Evolutionary conservation across 2,329 filamentous ascomycete species (phyloP).

Genomic region (Botryosphaeria agaves): DNA sequence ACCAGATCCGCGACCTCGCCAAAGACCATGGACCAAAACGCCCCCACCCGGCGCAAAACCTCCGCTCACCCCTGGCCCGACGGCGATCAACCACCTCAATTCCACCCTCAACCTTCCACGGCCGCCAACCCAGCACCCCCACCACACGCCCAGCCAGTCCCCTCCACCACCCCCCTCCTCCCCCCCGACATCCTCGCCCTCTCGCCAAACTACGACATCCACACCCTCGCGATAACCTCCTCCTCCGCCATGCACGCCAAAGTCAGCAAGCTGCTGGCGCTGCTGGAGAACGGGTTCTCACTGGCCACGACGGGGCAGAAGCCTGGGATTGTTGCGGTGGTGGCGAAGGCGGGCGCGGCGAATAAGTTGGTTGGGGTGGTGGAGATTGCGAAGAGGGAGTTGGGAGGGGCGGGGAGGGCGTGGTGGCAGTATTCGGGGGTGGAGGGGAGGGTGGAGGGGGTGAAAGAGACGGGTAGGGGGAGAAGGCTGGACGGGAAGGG

Average conservation of each 20-base stretch:
- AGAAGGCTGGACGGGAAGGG: background rate
- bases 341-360: constrained; percentile 22
- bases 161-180: constrained; percentile 1
- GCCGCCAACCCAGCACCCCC: background rate
- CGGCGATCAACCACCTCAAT: background rate
- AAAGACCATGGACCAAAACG: background rate
- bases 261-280: background rate
- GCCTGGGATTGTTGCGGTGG: constrained; percentile 20
- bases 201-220: background rate
- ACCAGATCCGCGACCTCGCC: too few species aligned
- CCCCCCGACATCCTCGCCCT: constrained; percentile 1
- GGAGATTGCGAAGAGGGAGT: constrained; percentile 36
- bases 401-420: constrained; percentile 25
- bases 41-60: background rate
- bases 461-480: constrained; percentile 7
- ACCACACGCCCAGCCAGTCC: background rate
- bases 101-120: background rate
- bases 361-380: constrained; percentile 51
- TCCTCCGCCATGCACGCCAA: constrained; percentile 2
- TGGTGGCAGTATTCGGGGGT: constrained; percentile 21
- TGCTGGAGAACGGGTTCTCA: background rate
- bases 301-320: constrained; percentile 8
- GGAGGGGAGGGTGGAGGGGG: constrained; percentile 8
- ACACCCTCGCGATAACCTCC: constrained; percentile 1
- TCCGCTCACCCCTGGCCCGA: background rate